phyloP scores from a whole-genome alignment of 192 early-diverging fungal genomes.

The Oehlia diaphana region DNA sequence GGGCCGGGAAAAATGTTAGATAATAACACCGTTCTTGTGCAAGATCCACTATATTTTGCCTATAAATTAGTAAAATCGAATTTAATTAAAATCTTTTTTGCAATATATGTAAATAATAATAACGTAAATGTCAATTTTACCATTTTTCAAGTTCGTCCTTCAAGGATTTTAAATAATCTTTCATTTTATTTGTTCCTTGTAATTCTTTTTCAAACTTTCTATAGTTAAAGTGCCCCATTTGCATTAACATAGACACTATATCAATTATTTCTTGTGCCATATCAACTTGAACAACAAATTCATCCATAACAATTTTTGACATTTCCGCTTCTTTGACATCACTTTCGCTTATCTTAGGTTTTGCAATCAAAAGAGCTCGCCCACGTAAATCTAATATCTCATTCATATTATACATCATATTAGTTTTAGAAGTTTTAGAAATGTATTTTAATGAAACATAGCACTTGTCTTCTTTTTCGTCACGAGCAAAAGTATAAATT shows the following conservation, averaged over 20 bases:
- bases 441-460: constrained; percentile 19
- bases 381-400: constrained; percentile 32
- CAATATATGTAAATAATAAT: not conserved
- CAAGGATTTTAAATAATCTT: not conserved
- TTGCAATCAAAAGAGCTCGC: constrained; percentile 30
- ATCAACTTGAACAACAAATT: constrained; percentile 34
- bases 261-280: constrained; percentile 22
- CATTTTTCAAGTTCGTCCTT: constrained; percentile 12
- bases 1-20: constrained; percentile 18
- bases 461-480: constrained; percentile 11
- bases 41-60: constrained; percentile 2
- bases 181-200: not conserved
- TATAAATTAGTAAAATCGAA: not conserved
- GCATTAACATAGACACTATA: constrained; percentile 22
- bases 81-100: not conserved
- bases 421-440: not conserved
- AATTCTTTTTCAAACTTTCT: constrained; percentile 5
- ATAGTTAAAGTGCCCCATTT: constrained; percentile 33
- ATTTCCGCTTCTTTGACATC: not conserved
- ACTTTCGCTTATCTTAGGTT: not conserved
- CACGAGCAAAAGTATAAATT: constrained; percentile 29
- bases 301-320: not conserved
- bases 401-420: not conserved
- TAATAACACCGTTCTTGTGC: constrained; percentile 26
- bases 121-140: not conserved